Percentiles rank a stretch among this genome's conserved stretches.
These are phyloP conservation scores for Lipomyces starkeyi DNA, from an alignment of 805 yeast species.

Conservation along the genomic window DNA sequence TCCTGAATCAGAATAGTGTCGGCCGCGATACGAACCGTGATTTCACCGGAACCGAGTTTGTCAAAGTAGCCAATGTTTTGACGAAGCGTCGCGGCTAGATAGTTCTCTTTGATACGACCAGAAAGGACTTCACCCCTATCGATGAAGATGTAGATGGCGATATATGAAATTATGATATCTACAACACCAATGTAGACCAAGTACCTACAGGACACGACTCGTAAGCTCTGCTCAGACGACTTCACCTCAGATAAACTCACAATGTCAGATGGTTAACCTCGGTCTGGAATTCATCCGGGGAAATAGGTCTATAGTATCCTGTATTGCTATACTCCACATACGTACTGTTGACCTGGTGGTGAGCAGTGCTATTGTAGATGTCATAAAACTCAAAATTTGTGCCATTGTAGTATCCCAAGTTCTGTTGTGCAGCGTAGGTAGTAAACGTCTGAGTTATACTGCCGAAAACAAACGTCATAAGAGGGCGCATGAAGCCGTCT, in stretches of 20 bases:
- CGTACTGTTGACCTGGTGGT: neutral
- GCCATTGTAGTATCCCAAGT: slow-evolving; percentile 4
- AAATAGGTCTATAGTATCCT: neutral
- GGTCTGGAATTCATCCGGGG: slow-evolving; percentile 43
- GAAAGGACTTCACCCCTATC: slow-evolving; percentile 52
- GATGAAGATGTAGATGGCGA: slow-evolving; percentile 48
- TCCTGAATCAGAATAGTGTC: slow-evolving; percentile 52
- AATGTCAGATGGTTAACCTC: slow-evolving; percentile 37
- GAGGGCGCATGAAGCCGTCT: slow-evolving; percentile 50
- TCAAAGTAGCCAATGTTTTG: slow-evolving; percentile 53
- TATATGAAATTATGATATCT: slow-evolving; percentile 33
- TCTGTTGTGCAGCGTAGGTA: slow-evolving; percentile 43
- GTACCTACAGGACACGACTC: neutral
- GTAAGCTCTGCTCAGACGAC: too few relatives aligned
- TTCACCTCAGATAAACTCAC: neutral
- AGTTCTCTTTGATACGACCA: slow-evolving; percentile 49
- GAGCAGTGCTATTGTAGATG: neutral
- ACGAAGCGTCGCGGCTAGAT: slow-evolving; percentile 47
- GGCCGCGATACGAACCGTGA: slow-evolving; percentile 50
- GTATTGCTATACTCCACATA: neutral
- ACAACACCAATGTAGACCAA: slow-evolving; percentile 30
- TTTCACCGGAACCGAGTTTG: slow-evolving; percentile 51
- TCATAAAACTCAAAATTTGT: slow-evolving; percentile 7
- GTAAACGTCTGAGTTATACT: slow-evolving; percentile 29
- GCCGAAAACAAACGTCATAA: slow-evolving; percentile 33